These are phyloP conservation scores for Phyllostachys edulis DNA, from an alignment of 176 grass and related monocot genomes.

Conservation along the genomic window DNA sequence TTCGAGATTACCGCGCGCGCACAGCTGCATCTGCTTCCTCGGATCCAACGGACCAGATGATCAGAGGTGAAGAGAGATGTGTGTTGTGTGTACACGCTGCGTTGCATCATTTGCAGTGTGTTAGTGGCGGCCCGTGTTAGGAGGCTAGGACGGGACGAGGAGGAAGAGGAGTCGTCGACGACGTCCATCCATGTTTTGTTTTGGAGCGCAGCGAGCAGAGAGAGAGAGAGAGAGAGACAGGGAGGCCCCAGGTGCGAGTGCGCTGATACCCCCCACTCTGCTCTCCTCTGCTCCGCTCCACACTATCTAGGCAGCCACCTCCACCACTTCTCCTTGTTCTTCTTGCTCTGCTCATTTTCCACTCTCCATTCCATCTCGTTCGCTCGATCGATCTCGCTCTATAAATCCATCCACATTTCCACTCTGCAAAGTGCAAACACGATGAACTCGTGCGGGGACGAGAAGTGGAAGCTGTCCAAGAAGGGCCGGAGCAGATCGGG, in stretches of 20 bases:
- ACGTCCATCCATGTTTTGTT: background rate
- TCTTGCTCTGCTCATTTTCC: background rate
- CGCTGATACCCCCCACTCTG: background rate
- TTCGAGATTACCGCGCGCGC: background rate
- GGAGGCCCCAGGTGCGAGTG: background rate
- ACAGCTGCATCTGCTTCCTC: too few relatives aligned
- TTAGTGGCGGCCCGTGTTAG: background rate
- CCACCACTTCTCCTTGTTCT: background rate
- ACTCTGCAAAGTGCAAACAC: background rate
- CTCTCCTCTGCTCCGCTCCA: background rate
- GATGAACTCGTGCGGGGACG: conserved; percentile 37
- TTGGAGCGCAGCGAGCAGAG: background rate
- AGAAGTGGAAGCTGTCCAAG: conserved; percentile 58
- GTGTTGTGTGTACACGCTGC: too few relatives aligned
- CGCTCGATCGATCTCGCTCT: background rate
- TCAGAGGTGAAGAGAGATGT: background rate
- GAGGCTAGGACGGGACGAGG: too few relatives aligned
- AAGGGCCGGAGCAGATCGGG: conserved; percentile 57
- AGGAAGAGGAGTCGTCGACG: background rate
- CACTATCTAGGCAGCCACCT: background rate
- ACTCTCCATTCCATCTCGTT: background rate
- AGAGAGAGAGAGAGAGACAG: background rate
- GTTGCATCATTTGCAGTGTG: too few relatives aligned
- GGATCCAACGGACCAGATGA: background rate
- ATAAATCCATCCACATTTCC: background rate